phyloP scores from a whole-genome alignment of 2,329 filamentous ascomycete species.

The Pseudogymnoascus sp. region DNA sequence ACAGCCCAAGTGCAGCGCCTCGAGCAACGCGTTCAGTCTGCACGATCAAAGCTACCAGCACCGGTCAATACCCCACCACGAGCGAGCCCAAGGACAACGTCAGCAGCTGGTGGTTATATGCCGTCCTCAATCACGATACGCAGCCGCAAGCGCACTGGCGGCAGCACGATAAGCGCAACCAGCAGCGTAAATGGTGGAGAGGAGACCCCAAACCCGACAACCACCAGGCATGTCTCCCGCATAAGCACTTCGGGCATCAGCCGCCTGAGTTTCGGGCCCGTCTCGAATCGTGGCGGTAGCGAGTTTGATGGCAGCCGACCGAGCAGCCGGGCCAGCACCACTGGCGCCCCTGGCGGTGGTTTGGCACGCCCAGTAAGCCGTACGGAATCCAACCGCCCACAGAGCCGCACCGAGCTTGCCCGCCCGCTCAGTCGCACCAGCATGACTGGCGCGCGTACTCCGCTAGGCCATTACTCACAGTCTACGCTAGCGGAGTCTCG shows the following conservation, averaged over 20 bases:
- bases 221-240: conserved; percentile 47
- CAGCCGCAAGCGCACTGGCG: conserved; percentile 61
- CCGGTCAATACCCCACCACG: conserved; percentile 72
- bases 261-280: conserved; percentile 56
- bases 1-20: conserved; percentile 97
- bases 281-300: conserved; percentile 45
- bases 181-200: conserved; percentile 25
- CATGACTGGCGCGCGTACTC: conserved; percentile 29
- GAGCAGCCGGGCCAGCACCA: conserved; percentile 28
- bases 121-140: conserved; percentile 59
- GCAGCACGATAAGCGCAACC: conserved; percentile 33
- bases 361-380: conserved; percentile 21
- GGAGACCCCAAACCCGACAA: conserved; percentile 32
- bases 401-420: conserved; percentile 26
- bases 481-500: conserved; percentile 27
- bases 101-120: conserved; percentile 38
- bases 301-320: conserved; percentile 18
- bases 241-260: conserved; percentile 58
- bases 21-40: conserved; percentile 86
- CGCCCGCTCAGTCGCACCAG: conserved; percentile 30
- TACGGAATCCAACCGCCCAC: conserved; percentile 16
- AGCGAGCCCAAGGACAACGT: conserved; percentile 60
- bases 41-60: conserved; percentile 82
- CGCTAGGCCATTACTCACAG: conserved; percentile 31
- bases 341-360: conserved; percentile 11